These are phyloP conservation scores for Penstemon eatonii DNA, from an alignment of 257 asterid species.

Conservation along the genomic window DNA sequence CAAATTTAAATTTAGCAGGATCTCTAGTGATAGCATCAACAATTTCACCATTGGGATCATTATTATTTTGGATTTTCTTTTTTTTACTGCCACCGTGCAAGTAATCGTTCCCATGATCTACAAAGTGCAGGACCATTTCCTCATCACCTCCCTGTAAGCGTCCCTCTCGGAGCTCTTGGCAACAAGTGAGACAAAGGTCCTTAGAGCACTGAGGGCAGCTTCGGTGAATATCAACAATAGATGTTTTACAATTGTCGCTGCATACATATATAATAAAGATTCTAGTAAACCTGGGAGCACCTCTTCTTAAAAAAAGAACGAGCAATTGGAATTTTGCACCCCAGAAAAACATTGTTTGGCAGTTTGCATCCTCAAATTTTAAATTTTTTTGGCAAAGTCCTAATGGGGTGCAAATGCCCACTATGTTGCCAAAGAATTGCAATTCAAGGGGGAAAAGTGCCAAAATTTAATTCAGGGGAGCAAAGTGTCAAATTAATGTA, in stretches of 20 bases:
- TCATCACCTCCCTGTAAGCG: constrained; percentile 46
- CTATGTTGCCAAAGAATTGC: too few relatives aligned
- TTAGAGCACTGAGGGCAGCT: constrained; percentile 70
- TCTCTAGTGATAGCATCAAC: constrained; percentile 24
- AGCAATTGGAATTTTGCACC: too few relatives aligned
- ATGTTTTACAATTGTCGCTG: constrained; percentile 78
- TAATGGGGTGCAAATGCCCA: too few relatives aligned
- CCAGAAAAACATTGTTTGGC: too few relatives aligned
- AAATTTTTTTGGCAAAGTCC: too few relatives aligned
- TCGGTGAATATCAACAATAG: constrained; percentile 67
- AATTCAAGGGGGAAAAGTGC: too few relatives aligned
- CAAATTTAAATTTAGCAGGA: constrained; percentile 27
- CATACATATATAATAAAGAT: constrained; percentile 31
- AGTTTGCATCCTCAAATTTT: too few relatives aligned
- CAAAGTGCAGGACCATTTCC: constrained; percentile 34
- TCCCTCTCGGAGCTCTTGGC: constrained; percentile 73
- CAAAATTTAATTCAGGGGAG: too few relatives aligned
- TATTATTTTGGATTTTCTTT: not conserved
- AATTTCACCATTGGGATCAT: constrained; percentile 17
- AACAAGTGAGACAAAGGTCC: constrained; percentile 82
- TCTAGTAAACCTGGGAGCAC: constrained; percentile 3
- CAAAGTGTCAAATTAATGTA: too few relatives aligned
- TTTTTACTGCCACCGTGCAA: constrained; percentile 47
- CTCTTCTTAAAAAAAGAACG: not conserved
- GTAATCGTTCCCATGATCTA: constrained; percentile 38